Conservation (phyloP, 306 rosid species). For the Fragaria iinumae region DNA sequence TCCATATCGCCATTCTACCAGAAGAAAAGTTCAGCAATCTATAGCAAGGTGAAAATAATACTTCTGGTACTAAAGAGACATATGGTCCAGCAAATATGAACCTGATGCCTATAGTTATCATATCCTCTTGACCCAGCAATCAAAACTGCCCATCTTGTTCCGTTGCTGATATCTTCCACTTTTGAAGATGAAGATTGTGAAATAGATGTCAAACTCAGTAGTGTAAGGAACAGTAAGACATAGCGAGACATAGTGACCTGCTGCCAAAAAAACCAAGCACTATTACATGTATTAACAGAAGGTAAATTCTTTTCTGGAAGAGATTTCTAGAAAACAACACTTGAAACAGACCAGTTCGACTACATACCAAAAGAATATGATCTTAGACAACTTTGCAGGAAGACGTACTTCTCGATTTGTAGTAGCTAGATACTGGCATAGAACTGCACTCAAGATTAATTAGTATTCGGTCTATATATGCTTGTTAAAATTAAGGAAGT, state of each 20-base stretch:
- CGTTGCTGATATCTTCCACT: conserved; percentile 9
- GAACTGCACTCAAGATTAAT: background rate
- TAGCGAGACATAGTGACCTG: background rate
- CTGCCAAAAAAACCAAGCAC: background rate
- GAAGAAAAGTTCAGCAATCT: background rate
- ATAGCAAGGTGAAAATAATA: too few species aligned
- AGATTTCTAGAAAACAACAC: background rate
- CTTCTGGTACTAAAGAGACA: background rate
- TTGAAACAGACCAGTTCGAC: background rate
- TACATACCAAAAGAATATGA: background rate
- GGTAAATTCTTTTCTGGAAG: too few species aligned
- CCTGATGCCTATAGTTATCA: conserved; percentile 50
- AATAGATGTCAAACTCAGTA: conserved; percentile 1
- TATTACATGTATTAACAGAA: background rate
- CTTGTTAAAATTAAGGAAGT: background rate
- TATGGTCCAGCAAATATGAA: background rate
- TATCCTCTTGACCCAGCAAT: conserved; percentile 47
- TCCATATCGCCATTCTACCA: too few species aligned
- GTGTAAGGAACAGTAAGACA: background rate
- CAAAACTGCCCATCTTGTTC: conserved; percentile 51
- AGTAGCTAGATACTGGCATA: background rate
- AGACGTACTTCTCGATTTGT: background rate
- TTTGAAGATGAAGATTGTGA: background rate
- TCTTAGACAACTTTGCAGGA: background rate
- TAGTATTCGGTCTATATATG: background rate